Evolutionary conservation across 2,329 filamentous ascomycete genomes (phyloP).

Genomic region (Myrmaecium sp.): DNA sequence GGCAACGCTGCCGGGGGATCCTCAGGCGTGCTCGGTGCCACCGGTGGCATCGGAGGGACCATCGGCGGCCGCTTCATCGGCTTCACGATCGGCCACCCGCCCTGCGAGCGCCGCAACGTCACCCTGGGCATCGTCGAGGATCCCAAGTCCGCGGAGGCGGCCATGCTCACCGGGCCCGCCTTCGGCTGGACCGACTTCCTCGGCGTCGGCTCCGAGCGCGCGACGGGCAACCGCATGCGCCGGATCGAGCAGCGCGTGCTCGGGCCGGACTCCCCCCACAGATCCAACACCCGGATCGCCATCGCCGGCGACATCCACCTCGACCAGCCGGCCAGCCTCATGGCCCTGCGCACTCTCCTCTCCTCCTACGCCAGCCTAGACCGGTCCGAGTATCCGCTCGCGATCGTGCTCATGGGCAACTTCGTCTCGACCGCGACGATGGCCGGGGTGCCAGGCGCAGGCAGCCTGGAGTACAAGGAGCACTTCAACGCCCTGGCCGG

Average conservation of each 20-base stretch:
- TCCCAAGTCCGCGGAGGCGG: constrained; percentile 32
- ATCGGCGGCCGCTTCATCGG: constrained; percentile 86
- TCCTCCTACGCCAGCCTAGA: constrained; percentile 49
- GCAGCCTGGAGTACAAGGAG: constrained; percentile 93
- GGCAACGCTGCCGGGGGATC: constrained; percentile 46
- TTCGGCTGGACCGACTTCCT: constrained; percentile 98
- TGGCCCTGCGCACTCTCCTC: constrained; percentile 67
- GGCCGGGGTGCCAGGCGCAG: constrained; percentile 49
- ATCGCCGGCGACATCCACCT: constrained; percentile 39
- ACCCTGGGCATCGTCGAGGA: constrained; percentile 52
- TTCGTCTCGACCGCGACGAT: constrained; percentile 47
- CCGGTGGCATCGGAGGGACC: constrained; percentile 69
- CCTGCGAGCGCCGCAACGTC: constrained; percentile 66
- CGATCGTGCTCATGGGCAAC: constrained; percentile 73
- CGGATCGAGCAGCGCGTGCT: constrained; percentile 57
- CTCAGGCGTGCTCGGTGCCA: constrained; percentile 45
- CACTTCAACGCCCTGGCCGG: constrained; percentile 79
- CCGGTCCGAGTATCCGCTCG: constrained; percentile 50
- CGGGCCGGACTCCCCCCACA: constrained; percentile 12
- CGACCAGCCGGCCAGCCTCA: constrained; percentile 64
- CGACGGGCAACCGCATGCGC: constrained; percentile 67
- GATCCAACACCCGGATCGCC: constrained; percentile 16
- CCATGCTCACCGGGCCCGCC: constrained; percentile 17
- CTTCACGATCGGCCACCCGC: constrained; percentile 81
- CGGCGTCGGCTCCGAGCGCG: constrained; percentile 76